phyloP scores from a whole-genome alignment of 345 rosid species.

The Lagerstroemia speciosa region DNA sequence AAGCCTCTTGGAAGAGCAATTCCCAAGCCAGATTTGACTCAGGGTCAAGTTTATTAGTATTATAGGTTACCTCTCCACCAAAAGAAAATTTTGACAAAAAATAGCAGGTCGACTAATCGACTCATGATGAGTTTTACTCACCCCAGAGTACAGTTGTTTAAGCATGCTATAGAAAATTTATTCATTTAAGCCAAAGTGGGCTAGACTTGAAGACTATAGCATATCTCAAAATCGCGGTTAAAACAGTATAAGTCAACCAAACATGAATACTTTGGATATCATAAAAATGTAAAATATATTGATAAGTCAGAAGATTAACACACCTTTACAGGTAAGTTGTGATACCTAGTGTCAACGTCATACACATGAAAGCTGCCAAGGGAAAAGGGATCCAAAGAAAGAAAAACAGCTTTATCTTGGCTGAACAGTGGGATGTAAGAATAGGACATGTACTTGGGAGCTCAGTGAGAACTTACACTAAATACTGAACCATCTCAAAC shows the following conservation, averaged over 20 bases:
- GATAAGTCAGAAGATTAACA: conserved; percentile 1
- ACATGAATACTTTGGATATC: not conserved
- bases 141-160: not conserved
- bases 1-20: too few species aligned
- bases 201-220: not conserved
- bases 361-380: conserved; percentile 53
- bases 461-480: conserved; percentile 40
- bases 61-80: too few species aligned
- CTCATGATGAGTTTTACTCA: too few species aligned
- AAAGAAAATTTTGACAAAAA: too few species aligned
- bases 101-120: too few species aligned
- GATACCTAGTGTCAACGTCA: conserved; percentile 64
- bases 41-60: too few species aligned
- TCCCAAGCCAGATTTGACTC: too few species aligned
- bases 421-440: not conserved
- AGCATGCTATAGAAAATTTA: not conserved
- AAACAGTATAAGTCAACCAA: not conserved
- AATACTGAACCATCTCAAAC: conserved; percentile 67
- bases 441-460: not conserved
- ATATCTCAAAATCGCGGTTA: not conserved
- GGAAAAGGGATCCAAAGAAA: not conserved
- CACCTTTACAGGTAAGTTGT: conserved; percentile 72
- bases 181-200: not conserved
- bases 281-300: not conserved
- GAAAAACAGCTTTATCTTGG: conserved; percentile 1